phyloP scores from a whole-genome alignment of 768 basidiomycete species.

The Termitomyces sp. region DNA sequence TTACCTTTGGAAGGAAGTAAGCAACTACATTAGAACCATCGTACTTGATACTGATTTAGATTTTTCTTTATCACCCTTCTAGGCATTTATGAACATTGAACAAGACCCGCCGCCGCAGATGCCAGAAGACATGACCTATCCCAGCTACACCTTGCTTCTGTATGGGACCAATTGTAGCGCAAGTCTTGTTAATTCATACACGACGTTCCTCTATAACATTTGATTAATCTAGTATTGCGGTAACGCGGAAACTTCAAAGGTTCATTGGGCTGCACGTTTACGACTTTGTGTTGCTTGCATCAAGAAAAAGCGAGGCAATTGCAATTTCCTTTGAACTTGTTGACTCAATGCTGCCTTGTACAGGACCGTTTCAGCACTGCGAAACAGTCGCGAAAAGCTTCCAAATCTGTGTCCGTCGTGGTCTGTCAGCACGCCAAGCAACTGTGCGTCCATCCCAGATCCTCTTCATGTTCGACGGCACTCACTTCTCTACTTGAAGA shows the following conservation, averaged over 20 bases:
- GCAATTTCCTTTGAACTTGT: not conserved
- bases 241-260: slow-evolving; percentile 2
- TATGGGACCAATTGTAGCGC: slow-evolving; percentile 36
- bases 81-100: slow-evolving; percentile 25
- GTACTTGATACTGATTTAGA: not conserved
- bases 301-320: not conserved
- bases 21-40: not conserved
- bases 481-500: not conserved
- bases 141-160: slow-evolving; percentile 32
- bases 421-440: not conserved
- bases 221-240: slow-evolving; percentile 15
- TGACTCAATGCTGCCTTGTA: not conserved
- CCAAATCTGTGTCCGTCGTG: slow-evolving; percentile 1
- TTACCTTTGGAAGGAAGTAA: slow-evolving; percentile 33
- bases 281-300: slow-evolving; percentile 17
- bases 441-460: not conserved
- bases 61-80: not conserved
- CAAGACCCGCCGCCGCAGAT: slow-evolving; percentile 19
- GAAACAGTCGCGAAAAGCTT: not conserved
- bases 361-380: not conserved
- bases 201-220: not conserved
- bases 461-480: not conserved
- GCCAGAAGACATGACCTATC: slow-evolving; percentile 30
- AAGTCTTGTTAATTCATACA: slow-evolving; percentile 8
- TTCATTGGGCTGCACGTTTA: slow-evolving; percentile 20